Percentiles rank a stretch among this genome's conserved stretches.
phyloP scores from a whole-genome alignment of 148 eudicot genomes.

The Camellia lanceoleosa region DNA sequence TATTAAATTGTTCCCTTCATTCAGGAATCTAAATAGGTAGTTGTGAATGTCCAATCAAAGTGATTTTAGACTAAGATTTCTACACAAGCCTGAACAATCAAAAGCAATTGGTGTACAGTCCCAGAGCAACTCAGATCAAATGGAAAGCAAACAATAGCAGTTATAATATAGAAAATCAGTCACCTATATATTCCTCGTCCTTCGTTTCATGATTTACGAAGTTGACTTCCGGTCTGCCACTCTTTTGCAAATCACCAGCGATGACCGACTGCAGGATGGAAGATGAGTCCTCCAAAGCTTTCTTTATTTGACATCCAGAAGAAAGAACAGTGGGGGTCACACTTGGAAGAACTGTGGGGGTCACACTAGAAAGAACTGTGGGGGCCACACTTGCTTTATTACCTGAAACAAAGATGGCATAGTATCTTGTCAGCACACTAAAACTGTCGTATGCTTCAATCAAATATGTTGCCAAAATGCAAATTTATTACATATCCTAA shows the following conservation, averaged over 20 bases:
- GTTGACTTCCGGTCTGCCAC: neutral
- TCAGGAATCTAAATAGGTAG: neutral
- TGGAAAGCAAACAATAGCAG: neutral
- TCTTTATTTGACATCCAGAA: conserved; percentile 4
- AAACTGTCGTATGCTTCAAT: neutral
- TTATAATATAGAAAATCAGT: neutral
- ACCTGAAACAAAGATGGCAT: neutral
- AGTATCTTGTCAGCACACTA: neutral
- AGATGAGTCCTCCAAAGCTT: conserved; percentile 23
- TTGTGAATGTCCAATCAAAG: neutral
- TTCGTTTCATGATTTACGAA: neutral
- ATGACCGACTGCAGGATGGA: conserved; percentile 17
- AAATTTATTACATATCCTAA: conserved; percentile 8
- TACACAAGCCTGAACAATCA: neutral
- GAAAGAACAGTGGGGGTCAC: neutral
- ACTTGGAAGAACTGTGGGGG: neutral
- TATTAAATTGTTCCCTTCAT: neutral
- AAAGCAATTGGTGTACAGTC: neutral
- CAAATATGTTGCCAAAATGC: neutral
- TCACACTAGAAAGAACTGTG: neutral
- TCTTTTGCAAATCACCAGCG: conserved; percentile 5
- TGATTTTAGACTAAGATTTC: neutral
- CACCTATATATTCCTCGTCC: conserved; percentile 12
- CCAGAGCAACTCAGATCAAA: neutral
- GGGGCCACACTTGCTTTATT: neutral